Percentiles rank a stretch among this genome's conserved stretches.
Evolutionary conservation across 768 basidiomycete species (phyloP).

Genomic region (Boletus rex-veris): DNA sequence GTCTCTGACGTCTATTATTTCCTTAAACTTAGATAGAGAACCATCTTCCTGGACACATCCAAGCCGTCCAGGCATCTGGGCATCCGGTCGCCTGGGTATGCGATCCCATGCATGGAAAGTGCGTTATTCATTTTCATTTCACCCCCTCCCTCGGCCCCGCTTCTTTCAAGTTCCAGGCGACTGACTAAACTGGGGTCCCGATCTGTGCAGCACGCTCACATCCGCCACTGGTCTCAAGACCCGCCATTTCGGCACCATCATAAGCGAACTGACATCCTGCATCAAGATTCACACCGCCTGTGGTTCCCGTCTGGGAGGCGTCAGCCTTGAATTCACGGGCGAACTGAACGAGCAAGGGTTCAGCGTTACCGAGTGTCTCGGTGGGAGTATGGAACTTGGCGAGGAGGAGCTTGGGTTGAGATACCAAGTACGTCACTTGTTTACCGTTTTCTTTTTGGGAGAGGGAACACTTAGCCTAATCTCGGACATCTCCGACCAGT

Average conservation of each 20-base stretch:
- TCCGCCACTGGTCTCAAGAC: conserved; percentile 84
- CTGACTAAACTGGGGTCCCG: neutral
- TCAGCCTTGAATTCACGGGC: conserved; percentile 90
- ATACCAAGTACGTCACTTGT: conserved; percentile 61
- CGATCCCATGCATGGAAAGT: conserved; percentile 99
- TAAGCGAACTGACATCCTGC: conserved; percentile 79
- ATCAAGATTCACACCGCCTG: conserved; percentile 75
- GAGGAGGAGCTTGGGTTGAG: conserved; percentile 88
- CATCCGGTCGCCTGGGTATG: conserved; percentile 94
- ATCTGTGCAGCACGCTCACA: conserved; percentile 67
- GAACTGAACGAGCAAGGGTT: conserved; percentile 88
- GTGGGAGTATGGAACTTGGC: conserved; percentile 91
- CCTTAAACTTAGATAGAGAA: conserved; percentile 55
- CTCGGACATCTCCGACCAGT: conserved; percentile 37
- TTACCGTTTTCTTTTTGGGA: neutral
- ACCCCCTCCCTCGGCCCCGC: neutral
- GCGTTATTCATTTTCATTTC: conserved; percentile 31
- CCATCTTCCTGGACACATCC: conserved; percentile 77
- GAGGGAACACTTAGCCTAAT: neutral
- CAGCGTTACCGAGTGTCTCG: conserved; percentile 94
- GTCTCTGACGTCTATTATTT: neutral
- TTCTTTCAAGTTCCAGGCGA: neutral
- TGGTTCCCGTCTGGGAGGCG: conserved; percentile 74
- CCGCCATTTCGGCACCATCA: conserved; percentile 83
- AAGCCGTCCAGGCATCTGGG: conserved; percentile 68